Evolutionary conservation across 805 yeast genomes (phyloP), one percentile per base, ranked within the genome.

Genomic region (Saturnispora diversa): DNA sequence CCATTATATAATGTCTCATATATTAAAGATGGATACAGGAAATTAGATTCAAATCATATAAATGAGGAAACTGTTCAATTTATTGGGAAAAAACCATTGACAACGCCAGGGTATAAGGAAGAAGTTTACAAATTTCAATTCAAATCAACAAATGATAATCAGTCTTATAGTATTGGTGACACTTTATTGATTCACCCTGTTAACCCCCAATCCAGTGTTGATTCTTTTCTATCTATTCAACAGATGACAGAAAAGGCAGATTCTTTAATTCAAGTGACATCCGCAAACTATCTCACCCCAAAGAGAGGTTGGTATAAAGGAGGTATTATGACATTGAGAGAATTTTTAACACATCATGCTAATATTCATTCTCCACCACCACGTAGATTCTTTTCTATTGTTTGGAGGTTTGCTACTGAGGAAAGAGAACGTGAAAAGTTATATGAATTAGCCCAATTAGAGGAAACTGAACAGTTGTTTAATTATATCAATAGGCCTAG

Each of bases 401-500:
- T 77, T 4, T 77, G 84, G 74, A 86, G 81, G 53, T 92, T 88
- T 62, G 78, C 84, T 5, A 64, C 69, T 15, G 92, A 83, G 42
- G 74, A 72, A 41, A 66, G 90, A 43, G 97, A 90, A 51, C 63
- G 66, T 26, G 92, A 79, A 37, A 84, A 85, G 52, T 65, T 92
- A 34, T 63, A 64, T 37, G 96, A 92, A 50, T 84, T 92, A 51
- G 74, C 82, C 8, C 64, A 72, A 8, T 68, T 78, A 37, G 80
- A 80, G 32, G 86, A 84, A 37, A 72, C 81, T 39, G 87, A 90
- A 55, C 95, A 84, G 40, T 60, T 88, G 33, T 90, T 77, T 56
- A 80, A 90, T 58, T 92, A 92, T 59, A 94, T 94, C n/a, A 84
- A 86, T 55, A 66, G 97, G 44, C 97, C 97, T 5, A 70, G 96